These are phyloP conservation scores for Stipa capillata DNA, from an alignment of 176 grass and related monocot species.

Conservation along the genomic window DNA sequence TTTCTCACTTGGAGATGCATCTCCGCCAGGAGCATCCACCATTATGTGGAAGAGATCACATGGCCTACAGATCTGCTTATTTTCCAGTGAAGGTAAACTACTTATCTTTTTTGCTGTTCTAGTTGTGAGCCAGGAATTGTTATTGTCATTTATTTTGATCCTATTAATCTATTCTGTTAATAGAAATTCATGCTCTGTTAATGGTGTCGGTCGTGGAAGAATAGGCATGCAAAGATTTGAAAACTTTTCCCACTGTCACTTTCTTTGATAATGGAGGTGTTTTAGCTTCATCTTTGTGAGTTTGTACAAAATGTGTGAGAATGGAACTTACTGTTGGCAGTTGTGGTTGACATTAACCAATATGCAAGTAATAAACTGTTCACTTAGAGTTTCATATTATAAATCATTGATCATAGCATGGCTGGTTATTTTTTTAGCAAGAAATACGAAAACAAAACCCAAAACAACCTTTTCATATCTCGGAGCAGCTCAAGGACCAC, in stretches of 20 bases:
- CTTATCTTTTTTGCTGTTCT: background rate
- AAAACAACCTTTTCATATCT: background rate
- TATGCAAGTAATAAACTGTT: background rate
- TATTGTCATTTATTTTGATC: background rate
- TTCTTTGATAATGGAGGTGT: background rate
- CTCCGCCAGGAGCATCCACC: conserved; percentile 96
- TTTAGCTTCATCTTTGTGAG: background rate
- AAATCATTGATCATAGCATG: background rate
- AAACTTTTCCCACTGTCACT: background rate
- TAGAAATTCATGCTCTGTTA: background rate
- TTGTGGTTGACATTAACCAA: background rate
- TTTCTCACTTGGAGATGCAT: conserved; percentile 99
- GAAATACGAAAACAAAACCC: background rate
- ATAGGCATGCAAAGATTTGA: background rate
- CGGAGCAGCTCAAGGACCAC: background rate
- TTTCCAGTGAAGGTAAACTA: conserved; percentile 91
- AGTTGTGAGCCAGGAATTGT: background rate
- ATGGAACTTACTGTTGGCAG: background rate
- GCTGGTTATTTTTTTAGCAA: background rate
- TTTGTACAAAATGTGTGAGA: background rate
- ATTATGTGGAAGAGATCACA: conserved; percentile 96
- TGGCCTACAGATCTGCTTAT: conserved; percentile 91
- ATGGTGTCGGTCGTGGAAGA: background rate
- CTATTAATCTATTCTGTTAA: background rate
- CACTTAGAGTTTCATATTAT: background rate